Conservation (phyloP, 139 green algal genomes). For the Astrephomene gubernaculifera region DNA sequence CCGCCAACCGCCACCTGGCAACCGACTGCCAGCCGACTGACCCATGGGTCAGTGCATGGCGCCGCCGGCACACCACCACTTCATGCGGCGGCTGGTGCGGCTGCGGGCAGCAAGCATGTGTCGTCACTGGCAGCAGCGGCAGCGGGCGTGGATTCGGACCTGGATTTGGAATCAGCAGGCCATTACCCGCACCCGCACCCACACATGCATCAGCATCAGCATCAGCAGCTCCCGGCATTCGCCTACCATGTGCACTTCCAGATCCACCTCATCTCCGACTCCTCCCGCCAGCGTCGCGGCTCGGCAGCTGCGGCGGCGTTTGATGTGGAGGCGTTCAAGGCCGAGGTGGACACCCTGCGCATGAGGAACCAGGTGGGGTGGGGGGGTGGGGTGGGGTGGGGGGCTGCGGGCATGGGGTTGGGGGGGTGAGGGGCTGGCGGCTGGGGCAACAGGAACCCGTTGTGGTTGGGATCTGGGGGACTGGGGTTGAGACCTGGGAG, state of each 20-base stretch:
- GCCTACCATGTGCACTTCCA: constrained; percentile 44
- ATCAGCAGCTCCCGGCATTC: too few relatives aligned
- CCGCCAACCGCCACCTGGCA: constrained; percentile 70
- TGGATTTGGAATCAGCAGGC: neutral
- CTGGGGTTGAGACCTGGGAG: too few relatives aligned
- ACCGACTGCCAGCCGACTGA: neutral
- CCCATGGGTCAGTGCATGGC: neutral
- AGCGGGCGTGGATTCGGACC: neutral
- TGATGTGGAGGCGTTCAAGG: constrained; percentile 59
- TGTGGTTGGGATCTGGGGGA: too few relatives aligned
- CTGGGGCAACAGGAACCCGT: too few relatives aligned
- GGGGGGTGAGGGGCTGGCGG: too few relatives aligned
- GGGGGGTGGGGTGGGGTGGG: too few relatives aligned
- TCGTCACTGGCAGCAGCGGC: neutral
- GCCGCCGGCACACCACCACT: neutral
- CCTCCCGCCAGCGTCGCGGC: neutral
- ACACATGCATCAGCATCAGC: too few relatives aligned
- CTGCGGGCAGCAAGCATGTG: too few relatives aligned
- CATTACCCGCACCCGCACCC: constrained; percentile 44
- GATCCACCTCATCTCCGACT: constrained; percentile 58
- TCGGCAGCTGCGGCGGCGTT: constrained; percentile 28
- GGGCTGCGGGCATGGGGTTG: too few relatives aligned
- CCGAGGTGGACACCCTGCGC: constrained; percentile 39
- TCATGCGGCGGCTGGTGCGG: too few relatives aligned
- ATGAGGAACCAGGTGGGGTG: constrained; percentile 25